Evolutionary conservation across 805 yeast genomes (phyloP).

Genomic region (Debaryomyces hansenii): DNA sequence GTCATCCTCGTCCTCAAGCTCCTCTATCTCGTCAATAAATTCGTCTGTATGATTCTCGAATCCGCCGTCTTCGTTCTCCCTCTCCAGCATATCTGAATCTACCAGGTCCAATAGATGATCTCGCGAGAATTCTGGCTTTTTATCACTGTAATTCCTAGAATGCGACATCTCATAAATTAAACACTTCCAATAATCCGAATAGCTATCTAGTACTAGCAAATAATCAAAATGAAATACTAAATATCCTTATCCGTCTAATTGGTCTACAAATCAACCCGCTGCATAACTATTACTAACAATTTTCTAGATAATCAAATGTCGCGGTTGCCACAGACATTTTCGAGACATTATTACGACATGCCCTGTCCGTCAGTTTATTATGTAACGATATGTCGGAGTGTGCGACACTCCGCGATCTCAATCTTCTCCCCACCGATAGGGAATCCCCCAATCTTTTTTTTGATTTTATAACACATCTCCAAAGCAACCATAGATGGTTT

Average conservation of each 20-base stretch:
- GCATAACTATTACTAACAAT: neutral
- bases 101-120: neutral
- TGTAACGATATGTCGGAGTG: too few relatives aligned
- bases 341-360: neutral
- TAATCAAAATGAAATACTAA: neutral
- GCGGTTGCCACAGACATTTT: neutral
- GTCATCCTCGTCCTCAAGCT: constrained; percentile 16
- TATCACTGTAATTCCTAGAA: neutral
- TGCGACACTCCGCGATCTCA: too few relatives aligned
- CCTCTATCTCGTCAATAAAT: constrained; percentile 2
- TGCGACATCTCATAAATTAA: neutral
- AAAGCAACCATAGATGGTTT: too few relatives aligned
- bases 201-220: neutral
- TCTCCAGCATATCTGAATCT: constrained; percentile 5
- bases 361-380: too few relatives aligned
- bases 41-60: constrained; percentile 4
- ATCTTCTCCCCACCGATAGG: too few relatives aligned
- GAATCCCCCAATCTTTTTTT: too few relatives aligned
- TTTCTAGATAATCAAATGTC: neutral
- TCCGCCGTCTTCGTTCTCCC: neutral
- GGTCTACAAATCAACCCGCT: too few relatives aligned
- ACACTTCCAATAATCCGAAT: neutral
- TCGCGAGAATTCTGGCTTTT: neutral
- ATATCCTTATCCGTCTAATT: too few relatives aligned
- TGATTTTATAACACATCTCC: too few relatives aligned